Evolutionary conservation across 306 rosid species (phyloP).

Genomic region (Cicer chorassanicum): DNA sequence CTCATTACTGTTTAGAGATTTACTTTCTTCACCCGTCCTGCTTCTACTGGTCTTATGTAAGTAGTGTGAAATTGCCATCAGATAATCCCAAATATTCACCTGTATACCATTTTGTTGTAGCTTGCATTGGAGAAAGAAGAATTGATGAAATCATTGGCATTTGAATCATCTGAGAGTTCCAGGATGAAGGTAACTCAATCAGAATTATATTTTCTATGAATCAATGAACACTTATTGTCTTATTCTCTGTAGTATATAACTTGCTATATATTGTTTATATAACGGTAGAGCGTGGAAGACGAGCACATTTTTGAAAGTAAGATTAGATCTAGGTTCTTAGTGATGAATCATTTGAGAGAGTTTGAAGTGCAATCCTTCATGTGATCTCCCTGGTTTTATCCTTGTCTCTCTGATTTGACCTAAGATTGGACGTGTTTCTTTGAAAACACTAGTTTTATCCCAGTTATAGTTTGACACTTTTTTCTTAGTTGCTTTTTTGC

Average conservation of each 20-base stretch:
- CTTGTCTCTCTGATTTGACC: background rate
- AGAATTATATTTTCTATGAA: slow-evolving; percentile 22
- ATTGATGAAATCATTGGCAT: slow-evolving; percentile 71
- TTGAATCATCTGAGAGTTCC: slow-evolving; percentile 78
- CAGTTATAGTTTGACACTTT: background rate
- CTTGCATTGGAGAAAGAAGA: slow-evolving; percentile 91
- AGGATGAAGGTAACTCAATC: slow-evolving; percentile 70
- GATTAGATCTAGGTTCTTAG: slow-evolving; percentile 23
- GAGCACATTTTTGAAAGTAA: slow-evolving; percentile 29
- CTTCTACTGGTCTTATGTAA: slow-evolving; percentile 26
- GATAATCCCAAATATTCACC: slow-evolving; percentile 24
- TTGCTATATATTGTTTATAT: slow-evolving; percentile 36
- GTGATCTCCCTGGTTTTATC: background rate
- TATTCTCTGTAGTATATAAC: slow-evolving; percentile 5
- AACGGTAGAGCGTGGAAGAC: background rate
- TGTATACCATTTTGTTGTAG: slow-evolving; percentile 57
- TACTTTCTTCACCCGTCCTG: slow-evolving; percentile 24
- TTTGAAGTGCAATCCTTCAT: background rate
- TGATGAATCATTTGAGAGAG: slow-evolving; percentile 1
- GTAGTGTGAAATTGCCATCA: slow-evolving; percentile 31
- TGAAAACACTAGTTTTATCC: background rate
- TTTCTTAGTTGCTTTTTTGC: background rate
- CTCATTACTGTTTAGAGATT: slow-evolving; percentile 31
- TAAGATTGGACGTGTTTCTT: background rate
- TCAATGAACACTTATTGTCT: background rate